Evolutionary conservation across 768 basidiomycete species (phyloP).

Genomic region (Kwoniella sp.): DNA sequence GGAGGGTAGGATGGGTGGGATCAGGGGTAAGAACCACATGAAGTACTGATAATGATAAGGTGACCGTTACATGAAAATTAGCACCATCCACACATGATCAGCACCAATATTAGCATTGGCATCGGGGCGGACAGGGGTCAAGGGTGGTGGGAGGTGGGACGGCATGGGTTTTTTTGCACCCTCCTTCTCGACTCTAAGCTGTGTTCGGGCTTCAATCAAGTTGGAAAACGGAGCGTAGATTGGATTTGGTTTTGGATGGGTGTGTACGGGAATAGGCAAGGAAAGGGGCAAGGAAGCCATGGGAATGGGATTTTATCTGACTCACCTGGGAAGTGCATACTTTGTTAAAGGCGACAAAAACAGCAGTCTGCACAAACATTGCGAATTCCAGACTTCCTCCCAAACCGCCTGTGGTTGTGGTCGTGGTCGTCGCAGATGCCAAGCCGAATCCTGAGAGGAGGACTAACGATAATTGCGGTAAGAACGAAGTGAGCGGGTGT

Average conservation of each 20-base stretch:
- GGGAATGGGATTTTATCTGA: background rate
- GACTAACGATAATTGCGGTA: conserved; percentile 76
- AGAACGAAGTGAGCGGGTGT: conserved; percentile 76
- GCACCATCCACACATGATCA: no score
- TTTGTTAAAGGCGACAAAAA: conserved; percentile 96
- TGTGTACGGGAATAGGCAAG: no score
- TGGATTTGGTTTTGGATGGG: no score
- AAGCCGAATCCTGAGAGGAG: conserved; percentile 74
- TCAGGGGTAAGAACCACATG: conserved; percentile 88
- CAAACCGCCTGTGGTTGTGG: no score
- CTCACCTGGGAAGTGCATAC: conserved; percentile 94
- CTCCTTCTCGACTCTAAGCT: no score
- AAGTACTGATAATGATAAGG: conserved; percentile 70
- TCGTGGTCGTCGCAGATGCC: conserved; percentile 57
- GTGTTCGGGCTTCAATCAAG: no score
- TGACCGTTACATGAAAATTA: background rate
- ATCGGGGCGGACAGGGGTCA: no score
- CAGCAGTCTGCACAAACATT: conserved; percentile 87
- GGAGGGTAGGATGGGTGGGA: conserved; percentile 69
- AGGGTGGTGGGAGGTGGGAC: no score
- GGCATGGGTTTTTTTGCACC: no score
- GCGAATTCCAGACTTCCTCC: conserved; percentile 65
- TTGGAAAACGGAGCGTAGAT: no score
- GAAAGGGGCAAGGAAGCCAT: no score
- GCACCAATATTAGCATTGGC: no score